A percentile compares a stretch with the other conserved stretches of the same genome.
Conservation (phyloP, 2,329 filamentous ascomycete genomes). For the Ophiostoma ips region DNA sequence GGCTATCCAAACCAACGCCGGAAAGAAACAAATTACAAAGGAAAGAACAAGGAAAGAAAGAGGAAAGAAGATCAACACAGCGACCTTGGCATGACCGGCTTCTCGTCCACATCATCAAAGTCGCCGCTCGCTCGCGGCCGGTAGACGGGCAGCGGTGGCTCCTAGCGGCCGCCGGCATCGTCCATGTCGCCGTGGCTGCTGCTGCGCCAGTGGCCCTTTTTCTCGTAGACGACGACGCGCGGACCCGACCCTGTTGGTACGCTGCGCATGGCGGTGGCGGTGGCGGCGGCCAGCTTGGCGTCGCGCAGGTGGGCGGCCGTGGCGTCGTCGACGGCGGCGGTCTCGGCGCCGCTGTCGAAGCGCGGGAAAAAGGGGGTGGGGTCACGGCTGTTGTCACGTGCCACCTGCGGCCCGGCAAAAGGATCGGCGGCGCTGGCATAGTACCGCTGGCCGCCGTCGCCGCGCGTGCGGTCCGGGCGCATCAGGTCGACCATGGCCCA, state of each 20-base stretch:
- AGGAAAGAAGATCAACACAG: conserved; percentile 1
- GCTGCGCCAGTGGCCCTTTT: conserved; percentile 19
- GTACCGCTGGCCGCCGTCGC: conserved; percentile 39
- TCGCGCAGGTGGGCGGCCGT: conserved; percentile 14
- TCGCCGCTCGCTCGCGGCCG: not conserved
- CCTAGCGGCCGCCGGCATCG: conserved; percentile 16
- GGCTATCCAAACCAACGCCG: not conserved
- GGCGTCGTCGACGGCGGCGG: conserved; percentile 9
- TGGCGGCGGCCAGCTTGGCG: conserved; percentile 16
- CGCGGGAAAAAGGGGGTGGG: conserved; percentile 6
- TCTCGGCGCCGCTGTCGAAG: conserved; percentile 8
- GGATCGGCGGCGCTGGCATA: conserved; percentile 3
- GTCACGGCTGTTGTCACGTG: not conserved
- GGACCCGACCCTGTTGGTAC: conserved; percentile 6
- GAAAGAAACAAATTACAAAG: not conserved
- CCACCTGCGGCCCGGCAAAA: conserved; percentile 16
- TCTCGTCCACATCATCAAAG: not conserved
- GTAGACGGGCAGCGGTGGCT: conserved; percentile 8
- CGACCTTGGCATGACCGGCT: conserved; percentile 2
- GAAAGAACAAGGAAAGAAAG: not conserved
- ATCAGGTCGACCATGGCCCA: conserved; percentile 50
- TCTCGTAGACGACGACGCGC: conserved; percentile 13
- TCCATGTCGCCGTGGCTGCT: conserved; percentile 25
- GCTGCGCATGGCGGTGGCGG: not conserved
- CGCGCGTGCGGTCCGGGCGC: conserved; percentile 43